Evolutionary conservation across 495 filamentous ascomycete species (phyloP).

Genomic region (Zalerion maritima): DNA sequence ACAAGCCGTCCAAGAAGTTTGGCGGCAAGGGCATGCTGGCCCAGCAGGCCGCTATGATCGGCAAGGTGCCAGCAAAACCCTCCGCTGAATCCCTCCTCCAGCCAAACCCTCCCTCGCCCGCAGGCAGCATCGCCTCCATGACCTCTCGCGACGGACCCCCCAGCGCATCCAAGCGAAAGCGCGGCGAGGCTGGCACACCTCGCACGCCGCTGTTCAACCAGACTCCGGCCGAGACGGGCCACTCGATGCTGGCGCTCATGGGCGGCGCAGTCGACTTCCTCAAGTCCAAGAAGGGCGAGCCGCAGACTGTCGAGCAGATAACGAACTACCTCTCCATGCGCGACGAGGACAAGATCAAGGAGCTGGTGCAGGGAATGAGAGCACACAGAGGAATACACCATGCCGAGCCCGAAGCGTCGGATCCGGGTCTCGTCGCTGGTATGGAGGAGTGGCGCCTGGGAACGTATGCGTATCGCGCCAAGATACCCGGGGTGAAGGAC

Average conservation of each 20-base stretch:
- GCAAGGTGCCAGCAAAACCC: too few relatives aligned
- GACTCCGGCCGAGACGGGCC: constrained; percentile 61
- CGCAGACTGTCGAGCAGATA: constrained; percentile 59
- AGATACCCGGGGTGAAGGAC: constrained; percentile 58
- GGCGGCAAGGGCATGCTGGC: too few relatives aligned
- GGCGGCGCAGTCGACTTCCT: constrained; percentile 72
- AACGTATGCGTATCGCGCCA: constrained; percentile 64
- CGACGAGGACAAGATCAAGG: constrained; percentile 29
- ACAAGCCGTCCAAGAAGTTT: too few relatives aligned
- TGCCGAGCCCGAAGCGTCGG: constrained; percentile 36
- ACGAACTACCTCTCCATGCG: constrained; percentile 60
- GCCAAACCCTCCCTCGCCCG: constrained; percentile 22
- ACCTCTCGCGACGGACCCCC: constrained; percentile 30
- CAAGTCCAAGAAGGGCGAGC: constrained; percentile 56
- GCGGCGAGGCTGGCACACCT: constrained; percentile 39
- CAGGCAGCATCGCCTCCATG: constrained; percentile 25
- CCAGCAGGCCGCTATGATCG: too few relatives aligned
- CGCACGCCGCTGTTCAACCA: constrained; percentile 64
- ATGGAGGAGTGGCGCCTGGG: constrained; percentile 40
- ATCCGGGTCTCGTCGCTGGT: constrained; percentile 22
- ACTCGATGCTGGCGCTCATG: constrained; percentile 76
- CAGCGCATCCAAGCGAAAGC: constrained; percentile 43
- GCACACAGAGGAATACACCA: constrained; percentile 56
- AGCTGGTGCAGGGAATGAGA: constrained; percentile 34
- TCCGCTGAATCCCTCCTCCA: too few relatives aligned